A percentile compares a stretch with the other conserved stretches of the same genome.
Conservation (phyloP, 148 eudicot species). For the Cornus florida region DNA sequence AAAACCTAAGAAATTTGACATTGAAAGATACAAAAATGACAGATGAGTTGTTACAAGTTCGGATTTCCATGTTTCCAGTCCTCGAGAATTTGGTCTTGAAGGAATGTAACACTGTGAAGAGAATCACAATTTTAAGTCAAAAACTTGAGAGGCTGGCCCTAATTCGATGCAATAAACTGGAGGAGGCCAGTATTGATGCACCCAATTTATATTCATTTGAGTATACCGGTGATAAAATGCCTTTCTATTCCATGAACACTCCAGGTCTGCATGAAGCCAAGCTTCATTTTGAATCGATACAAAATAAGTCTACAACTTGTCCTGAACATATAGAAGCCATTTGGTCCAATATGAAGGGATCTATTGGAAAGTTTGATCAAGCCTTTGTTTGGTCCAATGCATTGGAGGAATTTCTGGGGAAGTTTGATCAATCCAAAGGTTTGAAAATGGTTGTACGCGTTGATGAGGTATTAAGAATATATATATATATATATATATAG, state of each 20-base stretch:
- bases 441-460: constrained; percentile 29
- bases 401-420: constrained; percentile 9
- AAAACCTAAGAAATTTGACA: constrained; percentile 33
- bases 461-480: constrained; percentile 23
- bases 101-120: constrained; percentile 20
- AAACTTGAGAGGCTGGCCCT: constrained; percentile 28
- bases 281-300: constrained; percentile 12
- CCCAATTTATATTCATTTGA: constrained; percentile 32
- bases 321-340: not conserved
- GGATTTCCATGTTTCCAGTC: constrained; percentile 18
- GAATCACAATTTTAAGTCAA: constrained; percentile 26
- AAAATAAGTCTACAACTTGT: not conserved
- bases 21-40: constrained; percentile 24
- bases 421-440: constrained; percentile 13
- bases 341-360: not conserved
- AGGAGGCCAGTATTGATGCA: constrained; percentile 29
- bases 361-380: constrained; percentile 14
- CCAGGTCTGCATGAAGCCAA: constrained; percentile 28
- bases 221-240: constrained; percentile 27
- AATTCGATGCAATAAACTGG: constrained; percentile 22
- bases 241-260: constrained; percentile 19
- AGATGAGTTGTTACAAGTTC: constrained; percentile 20
- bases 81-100: constrained; percentile 37
- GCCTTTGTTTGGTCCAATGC: not conserved
- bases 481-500: no score